phyloP scores from a whole-genome alignment of 2,329 filamentous ascomycete species.

The Colletotrichum brevisporum region DNA sequence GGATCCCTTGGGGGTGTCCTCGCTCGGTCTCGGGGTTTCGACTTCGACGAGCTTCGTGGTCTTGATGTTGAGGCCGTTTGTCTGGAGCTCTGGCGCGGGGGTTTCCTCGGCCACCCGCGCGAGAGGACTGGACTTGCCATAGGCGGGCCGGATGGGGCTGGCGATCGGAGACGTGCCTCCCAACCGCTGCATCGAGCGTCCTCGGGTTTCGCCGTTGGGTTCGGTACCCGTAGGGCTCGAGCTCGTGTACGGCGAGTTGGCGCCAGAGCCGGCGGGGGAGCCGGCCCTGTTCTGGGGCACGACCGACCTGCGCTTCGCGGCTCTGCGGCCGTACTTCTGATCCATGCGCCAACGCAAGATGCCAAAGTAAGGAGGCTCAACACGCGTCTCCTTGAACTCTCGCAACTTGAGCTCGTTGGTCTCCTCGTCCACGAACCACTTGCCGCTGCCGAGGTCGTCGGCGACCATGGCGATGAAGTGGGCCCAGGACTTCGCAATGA shows the following conservation, averaged over 20 bases:
- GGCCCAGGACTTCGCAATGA: constrained; percentile 92
- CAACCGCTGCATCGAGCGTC: constrained; percentile 79
- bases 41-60: constrained; percentile 69
- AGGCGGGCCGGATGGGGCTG: constrained; percentile 75
- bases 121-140: constrained; percentile 78
- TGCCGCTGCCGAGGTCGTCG: constrained; percentile 90
- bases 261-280: constrained; percentile 63
- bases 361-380: constrained; percentile 94
- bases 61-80: constrained; percentile 58
- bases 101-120: constrained; percentile 82
- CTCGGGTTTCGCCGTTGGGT: constrained; percentile 71
- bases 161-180: constrained; percentile 73
- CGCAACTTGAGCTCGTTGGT: constrained; percentile 90
- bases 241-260: constrained; percentile 75
- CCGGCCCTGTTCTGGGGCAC: constrained; percentile 56
- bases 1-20: constrained; percentile 56
- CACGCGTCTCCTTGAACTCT: constrained; percentile 89
- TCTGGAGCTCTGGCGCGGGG: constrained; percentile 53
- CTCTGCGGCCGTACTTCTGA: constrained; percentile 87
- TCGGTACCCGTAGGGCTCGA: constrained; percentile 64
- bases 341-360: constrained; percentile 96
- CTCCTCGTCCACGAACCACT: constrained; percentile 94
- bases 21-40: constrained; percentile 65
- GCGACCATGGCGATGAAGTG: constrained; percentile 88
- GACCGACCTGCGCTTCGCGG: constrained; percentile 67